Conservation (phyloP, 768 basidiomycete species). For the Podaxis mareebaensis region DNA sequence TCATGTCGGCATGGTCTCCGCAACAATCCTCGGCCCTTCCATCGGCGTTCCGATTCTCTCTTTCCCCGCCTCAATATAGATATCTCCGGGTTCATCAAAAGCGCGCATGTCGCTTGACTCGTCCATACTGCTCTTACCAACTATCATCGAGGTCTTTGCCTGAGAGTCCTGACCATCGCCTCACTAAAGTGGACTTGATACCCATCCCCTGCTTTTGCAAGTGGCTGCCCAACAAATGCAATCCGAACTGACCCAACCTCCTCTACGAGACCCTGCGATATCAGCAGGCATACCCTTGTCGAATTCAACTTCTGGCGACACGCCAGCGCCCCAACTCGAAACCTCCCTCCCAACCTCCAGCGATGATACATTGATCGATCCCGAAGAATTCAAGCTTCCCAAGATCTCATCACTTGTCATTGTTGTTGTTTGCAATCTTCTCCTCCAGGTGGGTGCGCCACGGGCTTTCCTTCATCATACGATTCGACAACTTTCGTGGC, state of each 20-base stretch:
- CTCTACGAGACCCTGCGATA: no score
- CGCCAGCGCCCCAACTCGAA: neutral
- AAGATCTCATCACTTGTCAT: constrained; percentile 27
- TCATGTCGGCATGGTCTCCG: neutral
- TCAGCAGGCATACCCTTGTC: neutral
- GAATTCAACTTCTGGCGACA: neutral
- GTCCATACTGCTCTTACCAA: neutral
- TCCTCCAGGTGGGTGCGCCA: constrained; percentile 28
- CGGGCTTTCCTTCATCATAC: neutral
- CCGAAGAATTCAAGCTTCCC: constrained; percentile 30
- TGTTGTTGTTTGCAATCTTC: constrained; percentile 28
- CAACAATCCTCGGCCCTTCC: neutral
- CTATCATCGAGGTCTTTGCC: neutral
- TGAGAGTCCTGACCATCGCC: no score
- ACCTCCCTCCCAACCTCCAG: neutral
- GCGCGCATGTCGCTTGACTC: neutral
- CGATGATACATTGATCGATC: neutral
- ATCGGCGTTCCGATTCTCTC: neutral
- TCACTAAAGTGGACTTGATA: no score
- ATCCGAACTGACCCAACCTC: no score
- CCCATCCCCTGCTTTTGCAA: no score
- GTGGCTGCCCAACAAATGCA: no score
- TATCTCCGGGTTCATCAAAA: neutral
- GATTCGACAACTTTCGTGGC: neutral
- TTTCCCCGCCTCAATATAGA: neutral